Evolutionary conservation across 306 rosid species (phyloP).

Genomic region (Cicer pinnatifidum): DNA sequence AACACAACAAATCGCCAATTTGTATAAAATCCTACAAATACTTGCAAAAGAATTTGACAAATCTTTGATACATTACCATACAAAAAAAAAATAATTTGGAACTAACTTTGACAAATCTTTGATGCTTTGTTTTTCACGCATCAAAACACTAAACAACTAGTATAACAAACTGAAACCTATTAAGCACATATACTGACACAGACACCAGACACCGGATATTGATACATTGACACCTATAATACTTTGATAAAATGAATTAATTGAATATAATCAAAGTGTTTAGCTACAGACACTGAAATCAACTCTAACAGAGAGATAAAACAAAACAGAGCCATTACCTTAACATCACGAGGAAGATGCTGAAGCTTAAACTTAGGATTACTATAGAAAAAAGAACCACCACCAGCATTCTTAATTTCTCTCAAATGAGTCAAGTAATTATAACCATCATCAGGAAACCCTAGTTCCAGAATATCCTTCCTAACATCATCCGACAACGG

Average conservation of each 20-base stretch:
- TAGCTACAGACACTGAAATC: not conserved
- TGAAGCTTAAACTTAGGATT: conserved; percentile 76
- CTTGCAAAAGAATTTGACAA: not conserved
- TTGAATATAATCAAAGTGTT: too few relatives aligned
- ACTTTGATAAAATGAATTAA: too few relatives aligned
- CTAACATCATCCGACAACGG: conserved; percentile 65
- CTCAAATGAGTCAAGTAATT: conserved; percentile 79
- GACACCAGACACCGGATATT: too few relatives aligned
- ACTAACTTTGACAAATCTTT: too few relatives aligned
- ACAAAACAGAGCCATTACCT: conserved; percentile 55
- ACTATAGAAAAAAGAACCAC: conserved; percentile 68
- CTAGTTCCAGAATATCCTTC: conserved; percentile 78
- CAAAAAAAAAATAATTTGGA: not conserved
- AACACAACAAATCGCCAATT: not conserved
- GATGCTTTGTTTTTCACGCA: not conserved
- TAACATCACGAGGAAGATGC: conserved; percentile 67
- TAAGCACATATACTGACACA: too few relatives aligned
- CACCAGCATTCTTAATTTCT: conserved; percentile 80
- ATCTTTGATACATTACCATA: not conserved
- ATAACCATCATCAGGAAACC: conserved; percentile 92
- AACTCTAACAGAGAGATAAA: not conserved
- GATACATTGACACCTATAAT: too few relatives aligned
- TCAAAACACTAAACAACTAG: not conserved
- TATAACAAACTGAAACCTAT: not conserved
- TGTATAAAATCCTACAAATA: not conserved